Base-by-base conservation (phyloP, 352 stramenopile species). In the Pythium insidiosum region DNA sequence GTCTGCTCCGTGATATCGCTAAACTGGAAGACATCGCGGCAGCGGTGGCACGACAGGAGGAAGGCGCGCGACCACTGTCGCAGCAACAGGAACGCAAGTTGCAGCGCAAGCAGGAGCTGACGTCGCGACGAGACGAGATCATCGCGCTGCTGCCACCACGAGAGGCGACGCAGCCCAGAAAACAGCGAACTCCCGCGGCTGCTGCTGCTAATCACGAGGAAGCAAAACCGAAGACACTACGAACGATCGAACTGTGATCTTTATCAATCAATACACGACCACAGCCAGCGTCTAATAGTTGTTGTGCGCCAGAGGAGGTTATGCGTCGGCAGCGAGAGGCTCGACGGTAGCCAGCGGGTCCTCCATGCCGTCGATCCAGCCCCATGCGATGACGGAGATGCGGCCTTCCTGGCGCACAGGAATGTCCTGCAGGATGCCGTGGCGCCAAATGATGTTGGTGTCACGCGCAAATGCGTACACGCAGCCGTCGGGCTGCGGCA, bases 321-420 rank as follows among this genome's bases (percentile, higher is more conserved):
- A 19, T 20, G 15, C 29, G 21, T 47, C 40, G 19, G 9, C 25
- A 19, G n/a, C n/a, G n/a, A n/a, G n/a, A 4, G 31, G 26, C 15
- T 38, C 15, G 6, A 55, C 37, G 15, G 43, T 38, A 11, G 52
- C 43, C 26, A 41, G 36, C 4, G 53, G 46, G 22, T 87, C 68
- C 24, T 41, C 53, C 69, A 87, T 89, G 54, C 66, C 69, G 49
- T 86, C 73, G 45, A 89, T 74, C 77, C 71, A 85, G 13, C 88
- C 92, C 92, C 92, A 98, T 5, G 95, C 65, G 54, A 98, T 97
- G 47, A 98, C 88, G 18, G 76, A 95, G 56, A 98, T 97, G 36
- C 92, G 73, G 13, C 92, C 92, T 59, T 97, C 90, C 13, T 84
- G 63, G 44, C 73, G 70, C 55, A 93, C 73, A 1, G 94, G 75